phyloP scores from a whole-genome alignment of 768 basidiomycete genomes.

The Trametes cubensis region DNA sequence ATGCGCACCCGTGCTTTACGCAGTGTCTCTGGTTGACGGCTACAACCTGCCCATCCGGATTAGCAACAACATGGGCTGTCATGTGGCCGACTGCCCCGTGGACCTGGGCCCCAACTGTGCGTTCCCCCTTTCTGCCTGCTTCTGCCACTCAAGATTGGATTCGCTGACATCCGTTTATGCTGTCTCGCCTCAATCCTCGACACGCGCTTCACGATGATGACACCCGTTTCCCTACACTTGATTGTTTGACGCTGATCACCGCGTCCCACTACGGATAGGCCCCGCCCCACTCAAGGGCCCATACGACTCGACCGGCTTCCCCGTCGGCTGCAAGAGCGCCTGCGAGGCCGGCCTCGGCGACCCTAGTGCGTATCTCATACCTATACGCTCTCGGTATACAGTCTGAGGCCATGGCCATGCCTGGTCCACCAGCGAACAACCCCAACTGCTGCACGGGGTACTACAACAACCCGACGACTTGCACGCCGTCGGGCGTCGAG shows the following conservation, averaged over 20 bases:
- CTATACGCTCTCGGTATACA: too few species aligned
- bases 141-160: too few species aligned
- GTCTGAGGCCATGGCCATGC: too few species aligned
- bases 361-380: slow-evolving; percentile 31
- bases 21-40: slow-evolving; percentile 38
- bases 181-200: too few species aligned
- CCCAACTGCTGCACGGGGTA: slow-evolving; percentile 67
- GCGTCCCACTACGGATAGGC: slow-evolving; percentile 27
- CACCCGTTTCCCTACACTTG: too few species aligned
- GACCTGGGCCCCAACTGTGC: slow-evolving; percentile 44
- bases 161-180: too few species aligned
- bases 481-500: slow-evolving; percentile 50
- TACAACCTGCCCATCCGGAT: slow-evolving; percentile 41
- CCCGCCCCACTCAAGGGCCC: slow-evolving; percentile 40
- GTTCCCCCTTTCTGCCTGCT: neutral
- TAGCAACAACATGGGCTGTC: slow-evolving; percentile 37
- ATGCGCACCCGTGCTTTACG: neutral
- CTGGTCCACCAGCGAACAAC: slow-evolving; percentile 49
- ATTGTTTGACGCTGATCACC: too few species aligned
- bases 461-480: slow-evolving; percentile 54
- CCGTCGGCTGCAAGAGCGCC: slow-evolving; percentile 49
- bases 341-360: slow-evolving; percentile 45
- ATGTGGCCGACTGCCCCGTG: slow-evolving; percentile 39
- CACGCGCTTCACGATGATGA: too few species aligned
- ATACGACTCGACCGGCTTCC: slow-evolving; percentile 39